Conservation (phyloP, 129 eudicot species). For the Artemisia annua region DNA sequence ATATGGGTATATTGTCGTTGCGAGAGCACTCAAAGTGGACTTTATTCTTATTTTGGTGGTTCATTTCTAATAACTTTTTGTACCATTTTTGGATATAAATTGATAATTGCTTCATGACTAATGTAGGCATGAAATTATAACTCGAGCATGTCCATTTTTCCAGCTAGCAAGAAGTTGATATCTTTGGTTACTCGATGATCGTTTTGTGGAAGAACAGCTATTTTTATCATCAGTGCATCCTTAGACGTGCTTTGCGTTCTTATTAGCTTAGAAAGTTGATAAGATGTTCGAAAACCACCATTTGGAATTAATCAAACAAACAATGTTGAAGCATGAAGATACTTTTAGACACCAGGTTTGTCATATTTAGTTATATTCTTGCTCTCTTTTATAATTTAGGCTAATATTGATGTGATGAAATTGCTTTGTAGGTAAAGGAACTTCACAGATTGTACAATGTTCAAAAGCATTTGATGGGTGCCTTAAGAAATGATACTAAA, state of each 20-base stretch:
- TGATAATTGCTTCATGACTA: conserved; percentile 22
- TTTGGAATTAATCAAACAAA: conserved; percentile 48
- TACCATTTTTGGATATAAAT: conserved; percentile 31
- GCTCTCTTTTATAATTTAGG: background rate
- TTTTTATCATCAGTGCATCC: background rate
- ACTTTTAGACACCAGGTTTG: conserved; percentile 68
- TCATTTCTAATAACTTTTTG: conserved; percentile 17
- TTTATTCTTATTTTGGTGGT: conserved; percentile 28
- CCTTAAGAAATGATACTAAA: conserved; percentile 31
- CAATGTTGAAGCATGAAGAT: conserved; percentile 70
- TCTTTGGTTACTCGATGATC: conserved; percentile 21
- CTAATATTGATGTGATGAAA: background rate
- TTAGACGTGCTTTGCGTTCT: conserved; percentile 11
- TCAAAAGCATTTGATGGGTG: conserved; percentile 57
- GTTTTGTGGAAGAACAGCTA: background rate
- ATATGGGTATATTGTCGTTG: conserved; percentile 26
- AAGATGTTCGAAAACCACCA: conserved; percentile 41
- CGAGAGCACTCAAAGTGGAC: conserved; percentile 25
- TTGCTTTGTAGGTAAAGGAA: conserved; percentile 55
- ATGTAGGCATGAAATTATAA: conserved; percentile 58
- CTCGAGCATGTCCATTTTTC: conserved; percentile 35
- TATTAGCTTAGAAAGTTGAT: conserved; percentile 22
- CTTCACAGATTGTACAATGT: conserved; percentile 64
- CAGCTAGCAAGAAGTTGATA: conserved; percentile 20
- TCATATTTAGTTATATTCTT: background rate